Conservation (phyloP, 176 grass and related monocot species). For the Avena sativa region DNA sequence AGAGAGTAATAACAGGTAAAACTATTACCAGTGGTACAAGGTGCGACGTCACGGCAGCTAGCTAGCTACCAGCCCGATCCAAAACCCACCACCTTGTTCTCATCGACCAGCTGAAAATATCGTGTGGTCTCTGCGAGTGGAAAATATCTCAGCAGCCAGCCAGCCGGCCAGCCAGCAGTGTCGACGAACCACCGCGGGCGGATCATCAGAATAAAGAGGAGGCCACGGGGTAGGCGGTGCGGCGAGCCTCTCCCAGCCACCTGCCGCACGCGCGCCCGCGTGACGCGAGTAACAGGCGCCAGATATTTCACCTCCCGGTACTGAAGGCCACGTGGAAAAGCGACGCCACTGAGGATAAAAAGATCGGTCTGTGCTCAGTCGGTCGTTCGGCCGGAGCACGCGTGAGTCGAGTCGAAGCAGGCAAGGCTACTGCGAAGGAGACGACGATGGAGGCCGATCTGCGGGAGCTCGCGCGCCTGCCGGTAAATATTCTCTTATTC, state of each 20-base stretch:
- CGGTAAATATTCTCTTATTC: slow-evolving; percentile 25
- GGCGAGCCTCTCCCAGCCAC: not conserved
- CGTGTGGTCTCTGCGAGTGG: too few relatives aligned
- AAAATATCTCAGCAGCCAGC: slow-evolving; percentile 45
- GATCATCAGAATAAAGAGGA: not conserved
- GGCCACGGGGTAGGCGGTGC: slow-evolving; percentile 34
- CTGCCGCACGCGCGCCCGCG: slow-evolving; percentile 5
- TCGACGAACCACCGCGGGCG: not conserved
- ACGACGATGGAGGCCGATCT: slow-evolving; percentile 44
- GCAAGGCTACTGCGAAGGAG: not conserved
- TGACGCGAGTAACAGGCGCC: not conserved
- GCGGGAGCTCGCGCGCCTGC: slow-evolving; percentile 37
- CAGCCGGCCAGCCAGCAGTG: not conserved
- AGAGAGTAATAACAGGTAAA: too few relatives aligned
- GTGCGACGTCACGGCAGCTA: not conserved
- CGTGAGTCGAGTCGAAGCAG: not conserved
- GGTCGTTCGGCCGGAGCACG: not conserved
- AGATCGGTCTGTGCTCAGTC: not conserved
- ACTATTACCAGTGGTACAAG: not conserved
- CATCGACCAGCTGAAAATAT: not conserved
- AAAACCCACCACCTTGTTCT: not conserved
- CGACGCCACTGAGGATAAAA: slow-evolving; percentile 71
- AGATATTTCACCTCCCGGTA: slow-evolving; percentile 36
- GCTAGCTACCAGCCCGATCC: too few relatives aligned
- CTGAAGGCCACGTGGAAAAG: slow-evolving; percentile 68